A percentile compares a stretch with the other conserved stretches of the same genome.
These are phyloP conservation scores for Hyphopichia fennica DNA, from an alignment of 1,139 yeast species.

Conservation along the genomic window DNA sequence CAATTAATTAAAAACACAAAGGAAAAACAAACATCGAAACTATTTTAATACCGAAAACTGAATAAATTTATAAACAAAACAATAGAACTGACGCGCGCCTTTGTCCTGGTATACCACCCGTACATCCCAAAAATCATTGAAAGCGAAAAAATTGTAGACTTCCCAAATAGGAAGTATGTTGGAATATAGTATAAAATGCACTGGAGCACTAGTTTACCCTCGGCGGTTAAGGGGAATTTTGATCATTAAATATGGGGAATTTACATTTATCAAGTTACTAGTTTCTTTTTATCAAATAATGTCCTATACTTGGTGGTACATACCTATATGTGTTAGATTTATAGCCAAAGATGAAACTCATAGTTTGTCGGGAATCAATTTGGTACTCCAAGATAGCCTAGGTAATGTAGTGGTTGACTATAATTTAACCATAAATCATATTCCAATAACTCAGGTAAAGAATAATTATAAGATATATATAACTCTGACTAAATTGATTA, in stretches of 20 bases:
- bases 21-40: no score
- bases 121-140: no score
- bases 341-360: constrained; percentile 16
- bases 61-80: no score
- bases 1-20: no score
- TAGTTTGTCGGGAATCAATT: constrained; percentile 29
- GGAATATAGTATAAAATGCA: background rate
- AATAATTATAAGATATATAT: constrained; percentile 17
- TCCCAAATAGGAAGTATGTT: background rate
- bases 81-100: no score
- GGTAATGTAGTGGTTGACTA: constrained; percentile 13
- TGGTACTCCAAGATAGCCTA: constrained; percentile 15
- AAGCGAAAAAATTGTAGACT: no score
- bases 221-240: background rate
- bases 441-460: constrained; percentile 11
- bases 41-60: no score
- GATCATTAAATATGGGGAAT: background rate
- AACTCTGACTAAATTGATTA: constrained; percentile 14
- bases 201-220: no score
- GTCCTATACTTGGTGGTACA: constrained; percentile 18
- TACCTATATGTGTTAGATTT: constrained; percentile 29
- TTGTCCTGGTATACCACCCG: no score
- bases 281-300: background rate
- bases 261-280: background rate
- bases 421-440: constrained; percentile 18